Percentiles rank a stretch among this genome's conserved stretches.
These are phyloP conservation scores for Teunomyces stri DNA, from an alignment of 805 yeast species.

Conservation along the genomic window DNA sequence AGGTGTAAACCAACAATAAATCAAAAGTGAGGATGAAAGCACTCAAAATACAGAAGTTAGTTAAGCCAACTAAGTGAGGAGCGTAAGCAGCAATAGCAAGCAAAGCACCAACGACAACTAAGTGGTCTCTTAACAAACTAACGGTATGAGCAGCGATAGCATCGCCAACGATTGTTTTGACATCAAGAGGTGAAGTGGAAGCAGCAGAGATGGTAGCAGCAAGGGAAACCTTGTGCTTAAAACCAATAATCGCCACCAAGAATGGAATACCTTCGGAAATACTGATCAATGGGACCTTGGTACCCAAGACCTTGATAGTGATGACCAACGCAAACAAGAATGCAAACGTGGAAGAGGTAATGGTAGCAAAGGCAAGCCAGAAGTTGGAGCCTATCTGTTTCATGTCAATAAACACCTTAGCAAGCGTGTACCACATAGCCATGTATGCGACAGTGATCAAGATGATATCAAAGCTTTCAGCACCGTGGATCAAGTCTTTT, in stretches of 20 bases:
- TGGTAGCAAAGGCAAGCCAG: slow-evolving; percentile 80
- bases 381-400: slow-evolving; percentile 73
- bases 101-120: slow-evolving; percentile 69
- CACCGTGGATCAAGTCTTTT: slow-evolving; percentile 53
- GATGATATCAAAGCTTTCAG: slow-evolving; percentile 83
- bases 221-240: slow-evolving; percentile 76
- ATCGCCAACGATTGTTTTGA: slow-evolving; percentile 40
- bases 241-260: slow-evolving; percentile 87
- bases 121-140: slow-evolving; percentile 70
- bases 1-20: slow-evolving; percentile 69
- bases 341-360: slow-evolving; percentile 78
- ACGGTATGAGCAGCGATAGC: slow-evolving; percentile 43
- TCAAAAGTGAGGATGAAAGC: slow-evolving; percentile 71
- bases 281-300: slow-evolving; percentile 66
- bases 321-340: slow-evolving; percentile 72
- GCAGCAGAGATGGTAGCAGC: slow-evolving; percentile 53
- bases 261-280: slow-evolving; percentile 92
- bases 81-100: slow-evolving; percentile 63
- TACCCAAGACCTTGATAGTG: slow-evolving; percentile 53
- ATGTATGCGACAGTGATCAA: slow-evolving; percentile 76
- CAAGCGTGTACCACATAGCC: slow-evolving; percentile 84
- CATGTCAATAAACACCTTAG: slow-evolving; percentile 75
- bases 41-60: slow-evolving; percentile 76
- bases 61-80: slow-evolving; percentile 66
- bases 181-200: slow-evolving; percentile 35